phyloP scores from a whole-genome alignment of 2,329 filamentous ascomycete genomes.

The Dothistroma septosporum region DNA sequence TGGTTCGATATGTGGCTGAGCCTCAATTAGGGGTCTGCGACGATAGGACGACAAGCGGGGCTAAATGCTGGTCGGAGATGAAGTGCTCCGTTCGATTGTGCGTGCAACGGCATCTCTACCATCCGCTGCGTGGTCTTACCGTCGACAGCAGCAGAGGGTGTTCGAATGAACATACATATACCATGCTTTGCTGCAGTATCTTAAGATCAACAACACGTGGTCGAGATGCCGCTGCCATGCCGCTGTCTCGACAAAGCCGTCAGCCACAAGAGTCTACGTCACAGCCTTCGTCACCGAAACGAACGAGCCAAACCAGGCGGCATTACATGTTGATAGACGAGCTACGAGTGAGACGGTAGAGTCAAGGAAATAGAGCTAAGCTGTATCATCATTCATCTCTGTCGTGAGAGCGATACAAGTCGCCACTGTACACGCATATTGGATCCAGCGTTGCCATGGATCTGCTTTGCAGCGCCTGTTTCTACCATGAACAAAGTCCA shows the following conservation, averaged over 20 bases:
- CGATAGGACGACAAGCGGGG: background rate
- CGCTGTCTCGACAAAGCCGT: background rate
- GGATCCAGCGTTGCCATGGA: background rate
- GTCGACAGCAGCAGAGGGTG: background rate
- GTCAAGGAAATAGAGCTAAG: background rate
- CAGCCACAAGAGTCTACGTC: background rate
- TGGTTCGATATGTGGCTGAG: slow-evolving; percentile 4
- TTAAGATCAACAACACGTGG: background rate
- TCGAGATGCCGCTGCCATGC: background rate
- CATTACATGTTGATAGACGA: too few species aligned
- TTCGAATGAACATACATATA: too few species aligned
- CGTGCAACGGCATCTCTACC: background rate
- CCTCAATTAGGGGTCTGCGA: background rate
- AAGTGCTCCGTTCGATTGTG: background rate
- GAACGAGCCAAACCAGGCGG: background rate
- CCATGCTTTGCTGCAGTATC: background rate
- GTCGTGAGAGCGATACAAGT: background rate
- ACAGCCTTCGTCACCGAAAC: background rate
- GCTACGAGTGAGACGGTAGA: too few species aligned
- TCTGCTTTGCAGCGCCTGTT: slow-evolving; percentile 35
- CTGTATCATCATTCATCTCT: background rate
- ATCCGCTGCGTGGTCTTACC: background rate
- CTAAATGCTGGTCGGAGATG: background rate
- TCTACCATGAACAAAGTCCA: slow-evolving; percentile 36
- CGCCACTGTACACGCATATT: background rate